These are phyloP conservation scores for Tetrastigma voinierianum DNA, from an alignment of 164 flowering plant species.

Conservation along the genomic window DNA sequence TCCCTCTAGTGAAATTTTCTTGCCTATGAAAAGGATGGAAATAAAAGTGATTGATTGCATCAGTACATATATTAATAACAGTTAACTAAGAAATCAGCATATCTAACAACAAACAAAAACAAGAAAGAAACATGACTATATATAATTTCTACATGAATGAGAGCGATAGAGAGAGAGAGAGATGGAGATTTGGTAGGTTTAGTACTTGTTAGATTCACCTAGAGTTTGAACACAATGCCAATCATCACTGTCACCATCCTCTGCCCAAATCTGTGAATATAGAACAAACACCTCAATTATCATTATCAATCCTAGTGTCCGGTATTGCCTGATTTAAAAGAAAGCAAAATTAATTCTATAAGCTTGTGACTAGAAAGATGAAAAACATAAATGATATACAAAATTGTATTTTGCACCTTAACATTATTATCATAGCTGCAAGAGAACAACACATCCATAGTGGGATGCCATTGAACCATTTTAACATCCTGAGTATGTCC, in stretches of 20 bases:
- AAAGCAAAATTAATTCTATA: neutral
- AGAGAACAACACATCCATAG: constrained; percentile 71
- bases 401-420: too few species aligned
- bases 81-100: too few species aligned
- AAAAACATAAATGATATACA: too few species aligned
- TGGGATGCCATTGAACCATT: constrained; percentile 97
- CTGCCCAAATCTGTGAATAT: constrained; percentile 77
- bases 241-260: constrained; percentile 75
- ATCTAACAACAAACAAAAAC: too few species aligned
- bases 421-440: constrained; percentile 91
- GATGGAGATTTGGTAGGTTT: too few species aligned
- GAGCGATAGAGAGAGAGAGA: constrained; percentile 1
- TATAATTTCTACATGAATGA: too few species aligned
- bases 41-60: too few species aligned
- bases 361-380: neutral
- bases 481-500: constrained; percentile 98
- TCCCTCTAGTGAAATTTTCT: too few species aligned
- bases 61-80: too few species aligned
- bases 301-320: neutral
- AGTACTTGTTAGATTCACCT: constrained; percentile 71
- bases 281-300: neutral
- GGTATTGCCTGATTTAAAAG: neutral
- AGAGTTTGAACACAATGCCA: constrained; percentile 96
- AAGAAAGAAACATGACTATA: too few species aligned
- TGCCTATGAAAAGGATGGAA: too few species aligned